Conservation (phyloP, 768 basidiomycete genomes). For the Suillus lakei region DNA sequence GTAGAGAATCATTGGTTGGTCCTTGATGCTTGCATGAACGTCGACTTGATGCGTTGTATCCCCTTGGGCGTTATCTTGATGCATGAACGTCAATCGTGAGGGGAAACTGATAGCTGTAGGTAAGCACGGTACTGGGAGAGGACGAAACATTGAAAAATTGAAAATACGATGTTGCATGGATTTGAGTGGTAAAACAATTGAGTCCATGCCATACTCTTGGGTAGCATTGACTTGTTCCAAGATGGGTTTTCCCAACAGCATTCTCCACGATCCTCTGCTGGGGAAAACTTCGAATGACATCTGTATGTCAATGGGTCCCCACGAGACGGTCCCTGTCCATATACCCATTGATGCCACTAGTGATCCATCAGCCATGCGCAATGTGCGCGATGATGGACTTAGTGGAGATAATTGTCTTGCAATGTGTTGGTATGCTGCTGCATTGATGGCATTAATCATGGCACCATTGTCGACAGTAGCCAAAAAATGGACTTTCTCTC, state of each 20-base stretch:
- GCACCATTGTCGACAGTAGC: conserved; percentile 20
- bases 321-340: conserved; percentile 11
- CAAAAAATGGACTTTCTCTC: conserved; percentile 14
- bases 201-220: conserved; percentile 18
- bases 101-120: not conserved
- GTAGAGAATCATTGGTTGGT: no score
- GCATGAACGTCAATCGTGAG: no score
- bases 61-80: no score
- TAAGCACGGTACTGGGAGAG: not conserved
- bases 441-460: conserved; percentile 21
- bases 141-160: not conserved
- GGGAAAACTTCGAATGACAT: conserved; percentile 28
- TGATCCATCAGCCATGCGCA: conserved; percentile 9
- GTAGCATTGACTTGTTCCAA: conserved; percentile 15
- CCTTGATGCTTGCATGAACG: no score
- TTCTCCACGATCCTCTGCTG: conserved; percentile 21
- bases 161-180: not conserved
- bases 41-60: no score
- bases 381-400: not conserved
- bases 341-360: conserved; percentile 1
- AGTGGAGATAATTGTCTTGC: not conserved
- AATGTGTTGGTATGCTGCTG: not conserved
- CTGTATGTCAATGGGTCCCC: conserved; percentile 10
- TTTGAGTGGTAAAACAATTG: not conserved
- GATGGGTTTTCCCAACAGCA: conserved; percentile 23